phyloP scores from a whole-genome alignment of 2,329 filamentous ascomycete species.

The Colletotrichum incanum region DNA sequence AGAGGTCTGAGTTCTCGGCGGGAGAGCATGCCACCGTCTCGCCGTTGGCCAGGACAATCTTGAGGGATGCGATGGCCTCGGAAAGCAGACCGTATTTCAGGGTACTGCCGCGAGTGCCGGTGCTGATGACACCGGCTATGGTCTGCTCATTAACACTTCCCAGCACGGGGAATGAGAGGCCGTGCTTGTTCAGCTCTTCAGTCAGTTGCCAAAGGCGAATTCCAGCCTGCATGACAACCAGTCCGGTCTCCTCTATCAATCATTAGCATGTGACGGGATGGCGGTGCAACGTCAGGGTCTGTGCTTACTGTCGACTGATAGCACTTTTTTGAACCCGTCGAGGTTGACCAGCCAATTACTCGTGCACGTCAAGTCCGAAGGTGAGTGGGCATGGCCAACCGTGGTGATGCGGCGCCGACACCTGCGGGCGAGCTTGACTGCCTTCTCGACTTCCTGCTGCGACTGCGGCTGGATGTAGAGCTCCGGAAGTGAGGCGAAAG shows the following conservation, averaged over 20 bases:
- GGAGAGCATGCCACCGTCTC: slow-evolving; percentile 79
- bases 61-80: slow-evolving; percentile 81
- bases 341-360: slow-evolving; percentile 96
- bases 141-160: slow-evolving; percentile 97
- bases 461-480: slow-evolving; percentile 90
- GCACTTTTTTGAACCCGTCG: slow-evolving; percentile 82
- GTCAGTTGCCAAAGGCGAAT: slow-evolving; percentile 86
- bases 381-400: slow-evolving; percentile 91
- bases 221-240: slow-evolving; percentile 88
- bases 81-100: slow-evolving; percentile 88
- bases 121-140: slow-evolving; percentile 92
- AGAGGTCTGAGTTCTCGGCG: slow-evolving; percentile 81
- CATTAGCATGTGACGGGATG: neutral
- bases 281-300: neutral
- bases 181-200: slow-evolving; percentile 79
- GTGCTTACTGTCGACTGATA: slow-evolving; percentile 72
- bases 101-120: slow-evolving; percentile 95
- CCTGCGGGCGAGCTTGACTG: slow-evolving; percentile 83
- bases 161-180: slow-evolving; percentile 90
- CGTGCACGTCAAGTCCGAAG: slow-evolving; percentile 91
- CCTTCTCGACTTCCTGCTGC: slow-evolving; percentile 87
- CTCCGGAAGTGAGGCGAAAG: slow-evolving; percentile 90
- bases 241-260: slow-evolving; percentile 67
- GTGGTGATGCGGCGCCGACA: slow-evolving; percentile 88
- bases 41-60: slow-evolving; percentile 87